Evolutionary conservation across 495 filamentous ascomycete genomes (phyloP).

Genomic region (Podospora sp.): DNA sequence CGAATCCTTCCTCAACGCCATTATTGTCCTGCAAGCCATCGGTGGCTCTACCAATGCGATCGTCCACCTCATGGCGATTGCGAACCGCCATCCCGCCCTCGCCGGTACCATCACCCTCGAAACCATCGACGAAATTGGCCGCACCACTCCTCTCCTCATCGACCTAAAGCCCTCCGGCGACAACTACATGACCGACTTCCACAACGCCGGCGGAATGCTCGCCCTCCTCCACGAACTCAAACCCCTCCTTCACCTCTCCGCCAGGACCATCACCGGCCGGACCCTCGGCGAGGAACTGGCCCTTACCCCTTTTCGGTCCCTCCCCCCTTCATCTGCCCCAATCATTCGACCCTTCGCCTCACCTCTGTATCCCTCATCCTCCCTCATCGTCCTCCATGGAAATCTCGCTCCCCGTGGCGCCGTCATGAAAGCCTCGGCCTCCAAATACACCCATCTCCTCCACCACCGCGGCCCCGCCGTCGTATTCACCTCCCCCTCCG

Average conservation of each 20-base stretch:
- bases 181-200: slow-evolving; percentile 74
- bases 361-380: slow-evolving; percentile 59
- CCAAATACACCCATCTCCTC: slow-evolving; percentile 54
- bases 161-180: slow-evolving; percentile 70
- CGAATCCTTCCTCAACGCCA: slow-evolving; percentile 68
- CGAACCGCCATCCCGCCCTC: slow-evolving; percentile 59
- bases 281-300: slow-evolving; percentile 61
- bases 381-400: slow-evolving; percentile 54
- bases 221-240: slow-evolving; percentile 57
- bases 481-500: slow-evolving; percentile 59
- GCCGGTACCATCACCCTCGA: slow-evolving; percentile 57
- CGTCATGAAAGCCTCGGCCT: slow-evolving; percentile 65
- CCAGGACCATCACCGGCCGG: slow-evolving; percentile 59
- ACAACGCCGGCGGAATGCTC: slow-evolving; percentile 67
- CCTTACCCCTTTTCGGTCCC: slow-evolving; percentile 44
- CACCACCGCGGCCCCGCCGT: slow-evolving; percentile 58
- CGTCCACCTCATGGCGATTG: slow-evolving; percentile 67
- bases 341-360: slow-evolving; percentile 56
- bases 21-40: slow-evolving; percentile 68
- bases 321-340: slow-evolving; percentile 40
- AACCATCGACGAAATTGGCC: slow-evolving; percentile 63
- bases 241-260: slow-evolving; percentile 60
- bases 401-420: slow-evolving; percentile 60
- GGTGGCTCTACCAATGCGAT: slow-evolving; percentile 71
- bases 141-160: slow-evolving; percentile 60